Evolutionary conservation across 2,329 filamentous ascomycete species (phyloP), one percentile per base, ranked within the genome.

Genomic region (Verticillium isaacii): DNA sequence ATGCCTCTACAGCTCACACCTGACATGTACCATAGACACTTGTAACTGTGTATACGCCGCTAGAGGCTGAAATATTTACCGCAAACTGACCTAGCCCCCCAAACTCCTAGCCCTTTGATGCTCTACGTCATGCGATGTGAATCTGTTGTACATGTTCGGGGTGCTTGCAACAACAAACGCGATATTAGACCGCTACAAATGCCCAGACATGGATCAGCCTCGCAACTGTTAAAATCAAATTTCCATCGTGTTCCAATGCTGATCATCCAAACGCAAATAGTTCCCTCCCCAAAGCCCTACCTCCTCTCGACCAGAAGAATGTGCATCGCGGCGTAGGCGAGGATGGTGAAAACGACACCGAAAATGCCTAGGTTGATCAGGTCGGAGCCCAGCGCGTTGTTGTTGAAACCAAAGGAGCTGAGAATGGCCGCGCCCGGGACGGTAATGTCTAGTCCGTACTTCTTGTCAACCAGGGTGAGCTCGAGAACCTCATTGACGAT

Each of bases 401-500:
- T 96, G 71, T 97, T 85, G 74, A 99, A 99, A 1, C 95, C 95
- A 74, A 99, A 99, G 0, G 91, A 92, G 75, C 91, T 96, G 61
- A 99, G 78, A 67, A 99, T 99, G 0, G 93, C 92, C 1, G 94
- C 93, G 37, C 95, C 95, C 0, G 95, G 95, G 0, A 99, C 93
- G 59, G 95, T 94, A 65, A 99, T 99, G 70, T 98, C 93, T 5
- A 99, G 85, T 6, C 95, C 95, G 66, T 97, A 97, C 76, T 98
- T 96, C 75, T 95, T 89, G 74, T 99, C 95, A 52, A 96, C 86
- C 32, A 99, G 84, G 0, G 91, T 94, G 54, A 99, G 81, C 69
- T 92, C 92, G 32, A 92, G 88, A 56, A 97, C 96, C 78, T 99
- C 95, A 72, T 98, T 99, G 68, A 99, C 95, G 65, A 98, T 96